Evolutionary conservation across 2,329 filamentous ascomycete species (phyloP).

Genomic region (Curvularia sp.): DNA sequence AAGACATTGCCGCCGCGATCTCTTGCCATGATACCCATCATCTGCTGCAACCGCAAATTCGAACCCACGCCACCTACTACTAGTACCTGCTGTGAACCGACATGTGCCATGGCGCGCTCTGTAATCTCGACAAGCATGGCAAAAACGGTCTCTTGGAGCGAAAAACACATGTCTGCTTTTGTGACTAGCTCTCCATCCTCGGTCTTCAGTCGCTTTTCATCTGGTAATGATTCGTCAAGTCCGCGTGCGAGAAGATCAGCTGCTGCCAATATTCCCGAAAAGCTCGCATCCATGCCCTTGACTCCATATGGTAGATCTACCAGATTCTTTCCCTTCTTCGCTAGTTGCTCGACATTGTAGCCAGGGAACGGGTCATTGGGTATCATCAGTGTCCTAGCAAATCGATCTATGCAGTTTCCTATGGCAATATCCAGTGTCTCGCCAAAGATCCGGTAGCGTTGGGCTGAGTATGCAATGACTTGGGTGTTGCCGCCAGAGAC

Average conservation of each 20-base stretch:
- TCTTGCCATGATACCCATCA: conserved; percentile 96
- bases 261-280: conserved; percentile 86
- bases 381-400: conserved; percentile 88
- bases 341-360: conserved; percentile 97
- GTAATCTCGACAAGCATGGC: conserved; percentile 99
- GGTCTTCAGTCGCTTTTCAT: conserved; percentile 52
- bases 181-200: conserved; percentile 69
- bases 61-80: conserved; percentile 96
- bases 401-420: conserved; percentile 95
- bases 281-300: conserved; percentile 98
- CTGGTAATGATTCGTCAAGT: conserved; percentile 54
- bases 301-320: conserved; percentile 94
- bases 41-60: conserved; percentile 92
- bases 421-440: conserved; percentile 98
- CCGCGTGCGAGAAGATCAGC: conserved; percentile 80
- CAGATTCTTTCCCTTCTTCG: conserved; percentile 73
- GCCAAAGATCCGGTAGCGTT: conserved; percentile 95
- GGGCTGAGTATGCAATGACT: conserved; percentile 94
- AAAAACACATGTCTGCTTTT: conserved; percentile 87
- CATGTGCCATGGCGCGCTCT: conserved; percentile 97
- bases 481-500: conserved; percentile 97
- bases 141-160: conserved; percentile 91
- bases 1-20: conserved; percentile 90
- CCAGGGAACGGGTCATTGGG: conserved; percentile 96
- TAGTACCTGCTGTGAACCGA: conserved; percentile 86